Evolutionary conservation across 1,284 basidiomycete genomes (phyloP).

Genomic region (Tilletia indica): DNA sequence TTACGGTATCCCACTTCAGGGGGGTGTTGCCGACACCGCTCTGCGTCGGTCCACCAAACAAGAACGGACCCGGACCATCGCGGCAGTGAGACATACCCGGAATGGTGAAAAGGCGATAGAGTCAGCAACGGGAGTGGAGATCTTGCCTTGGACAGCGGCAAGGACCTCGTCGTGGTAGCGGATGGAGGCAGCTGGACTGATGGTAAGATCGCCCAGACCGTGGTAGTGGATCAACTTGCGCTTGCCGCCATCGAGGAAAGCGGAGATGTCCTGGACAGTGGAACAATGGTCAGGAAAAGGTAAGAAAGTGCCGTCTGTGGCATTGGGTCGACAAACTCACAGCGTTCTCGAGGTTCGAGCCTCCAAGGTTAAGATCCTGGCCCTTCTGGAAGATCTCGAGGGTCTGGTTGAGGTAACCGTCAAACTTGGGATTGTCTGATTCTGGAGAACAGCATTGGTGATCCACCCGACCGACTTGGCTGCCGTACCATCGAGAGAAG

Average conservation of each 20-base stretch:
- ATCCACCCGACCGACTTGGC: conserved; percentile 43
- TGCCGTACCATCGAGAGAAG: conserved; percentile 10
- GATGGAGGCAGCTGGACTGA: conserved; percentile 24
- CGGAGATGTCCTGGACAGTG: conserved; percentile 24
- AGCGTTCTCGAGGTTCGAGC: conserved; percentile 23
- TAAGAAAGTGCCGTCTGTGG: not conserved
- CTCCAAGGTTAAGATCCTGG: conserved; percentile 12
- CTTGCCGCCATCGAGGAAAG: conserved; percentile 20
- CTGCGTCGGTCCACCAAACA: conserved; percentile 26
- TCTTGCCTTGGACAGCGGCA: conserved; percentile 4
- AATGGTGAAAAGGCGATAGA: conserved; percentile 32
- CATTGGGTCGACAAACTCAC: not conserved
- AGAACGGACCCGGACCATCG: conserved; percentile 24
- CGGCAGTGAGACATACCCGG: conserved; percentile 38
- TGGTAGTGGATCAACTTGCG: conserved; percentile 33
- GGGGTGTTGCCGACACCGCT: conserved; percentile 26
- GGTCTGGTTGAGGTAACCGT: conserved; percentile 25
- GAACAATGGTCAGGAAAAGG: not conserved
- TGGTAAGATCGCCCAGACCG: conserved; percentile 31
- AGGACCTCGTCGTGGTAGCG: conserved; percentile 25
- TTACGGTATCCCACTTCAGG: conserved; percentile 20
- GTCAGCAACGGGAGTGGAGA: conserved; percentile 21
- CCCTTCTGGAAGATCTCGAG: conserved; percentile 26
- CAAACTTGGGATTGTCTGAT: conserved; percentile 22
- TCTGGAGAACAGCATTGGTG: conserved; percentile 37